phyloP scores from a whole-genome alignment of 2,329 filamentous ascomycete genomes.

The Calonectria honghensis region DNA sequence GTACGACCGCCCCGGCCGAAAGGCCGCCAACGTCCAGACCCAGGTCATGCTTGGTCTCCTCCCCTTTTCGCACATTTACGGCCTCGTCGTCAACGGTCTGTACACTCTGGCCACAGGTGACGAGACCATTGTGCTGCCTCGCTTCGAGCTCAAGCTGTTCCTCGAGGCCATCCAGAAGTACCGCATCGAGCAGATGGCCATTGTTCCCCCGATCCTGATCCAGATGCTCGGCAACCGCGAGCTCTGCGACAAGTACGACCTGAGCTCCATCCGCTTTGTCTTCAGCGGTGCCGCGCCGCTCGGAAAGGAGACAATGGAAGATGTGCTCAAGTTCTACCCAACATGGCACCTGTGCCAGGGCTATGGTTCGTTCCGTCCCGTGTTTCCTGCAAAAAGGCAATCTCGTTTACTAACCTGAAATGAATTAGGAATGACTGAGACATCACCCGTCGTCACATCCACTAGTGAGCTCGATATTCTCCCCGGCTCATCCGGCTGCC shows the following conservation, averaged over 20 bases:
- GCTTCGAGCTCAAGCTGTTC: constrained; percentile 82
- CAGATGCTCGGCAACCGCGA: constrained; percentile 79
- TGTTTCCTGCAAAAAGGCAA: fast-evolving
- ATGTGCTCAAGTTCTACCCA: constrained; percentile 77
- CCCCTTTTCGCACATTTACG: constrained; percentile 89
- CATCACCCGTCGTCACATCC: constrained; percentile 78
- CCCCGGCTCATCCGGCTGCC: constrained; percentile 80
- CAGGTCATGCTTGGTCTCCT: constrained; percentile 79
- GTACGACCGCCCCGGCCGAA: constrained; percentile 64
- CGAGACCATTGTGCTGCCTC: constrained; percentile 81
- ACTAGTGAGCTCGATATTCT: constrained; percentile 76
- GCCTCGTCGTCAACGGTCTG: constrained; percentile 73
- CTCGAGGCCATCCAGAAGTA: constrained; percentile 79
- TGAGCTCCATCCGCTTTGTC: constrained; percentile 78
- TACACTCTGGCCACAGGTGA: constrained; percentile 82
- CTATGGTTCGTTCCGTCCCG: constrained; percentile 73
- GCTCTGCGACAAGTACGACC: constrained; percentile 77
- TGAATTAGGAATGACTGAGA: constrained; percentile 80
- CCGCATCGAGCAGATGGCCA: constrained; percentile 79
- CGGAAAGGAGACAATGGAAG: constrained; percentile 79
- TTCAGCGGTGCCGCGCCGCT: constrained; percentile 87
- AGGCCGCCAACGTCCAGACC: constrained; percentile 60
- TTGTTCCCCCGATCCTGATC: constrained; percentile 88
- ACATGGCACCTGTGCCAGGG: constrained; percentile 81
- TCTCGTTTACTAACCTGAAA: neutral